Evolutionary conservation across 805 yeast genomes (phyloP).

Genomic region (Limtongozyma cylindracea): DNA sequence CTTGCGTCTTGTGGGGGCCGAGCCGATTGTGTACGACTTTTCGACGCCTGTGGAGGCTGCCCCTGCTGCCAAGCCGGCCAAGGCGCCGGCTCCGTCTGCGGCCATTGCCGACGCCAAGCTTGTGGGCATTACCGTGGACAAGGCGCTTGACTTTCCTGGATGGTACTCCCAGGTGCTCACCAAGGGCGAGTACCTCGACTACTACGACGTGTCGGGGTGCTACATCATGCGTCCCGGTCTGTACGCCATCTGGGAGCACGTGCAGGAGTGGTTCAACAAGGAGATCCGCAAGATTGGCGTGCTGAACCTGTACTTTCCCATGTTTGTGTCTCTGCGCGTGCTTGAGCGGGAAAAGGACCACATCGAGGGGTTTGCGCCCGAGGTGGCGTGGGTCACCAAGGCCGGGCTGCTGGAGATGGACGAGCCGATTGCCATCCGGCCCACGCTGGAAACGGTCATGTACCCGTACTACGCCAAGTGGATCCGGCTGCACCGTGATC

Average conservation of each 20-base stretch:
- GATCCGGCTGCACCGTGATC: conserved; percentile 95
- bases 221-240: conserved; percentile 94
- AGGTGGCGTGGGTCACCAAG: conserved; percentile 97
- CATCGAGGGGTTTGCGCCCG: conserved; percentile 98
- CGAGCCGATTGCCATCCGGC: conserved; percentile 97
- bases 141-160: conserved; percentile 73
- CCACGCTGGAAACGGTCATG: conserved; percentile 98
- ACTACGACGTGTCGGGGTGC: conserved; percentile 97
- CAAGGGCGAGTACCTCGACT: conserved; percentile 96
- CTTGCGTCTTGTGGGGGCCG: conserved; percentile 23
- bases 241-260: conserved; percentile 81
- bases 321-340: conserved; percentile 86
- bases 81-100: conserved; percentile 22
- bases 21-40: conserved; percentile 27
- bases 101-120: conserved; percentile 66
- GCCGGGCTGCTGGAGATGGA: conserved; percentile 91
- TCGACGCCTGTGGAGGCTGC: conserved; percentile 10
- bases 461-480: conserved; percentile 98
- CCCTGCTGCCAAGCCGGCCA: conserved; percentile 5
- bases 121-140: conserved; percentile 91
- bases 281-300: conserved; percentile 78
- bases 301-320: conserved; percentile 89
- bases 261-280: conserved; percentile 67
- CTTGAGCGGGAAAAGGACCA: conserved; percentile 96
- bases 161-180: conserved; percentile 96